phyloP scores from a whole-genome alignment of 2,329 filamentous ascomycete genomes.

The Periglandula ipomoeae region DNA sequence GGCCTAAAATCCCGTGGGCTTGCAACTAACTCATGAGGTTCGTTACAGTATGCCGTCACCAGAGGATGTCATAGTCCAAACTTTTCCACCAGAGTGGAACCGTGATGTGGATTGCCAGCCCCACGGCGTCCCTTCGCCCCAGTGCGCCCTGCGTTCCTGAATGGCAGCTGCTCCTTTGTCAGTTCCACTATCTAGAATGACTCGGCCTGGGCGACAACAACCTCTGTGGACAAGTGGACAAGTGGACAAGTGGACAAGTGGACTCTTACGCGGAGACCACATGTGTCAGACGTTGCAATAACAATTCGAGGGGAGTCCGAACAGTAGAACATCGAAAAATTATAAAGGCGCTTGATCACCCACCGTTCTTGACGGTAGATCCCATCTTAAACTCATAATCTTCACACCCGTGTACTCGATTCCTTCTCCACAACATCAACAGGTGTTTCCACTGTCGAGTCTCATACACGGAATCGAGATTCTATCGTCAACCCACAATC shows the following conservation, averaged over 20 bases:
- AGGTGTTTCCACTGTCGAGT: neutral
- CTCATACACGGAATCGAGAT: neutral
- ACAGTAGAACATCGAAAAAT: neutral
- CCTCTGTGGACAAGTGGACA: slow-evolving; percentile 4
- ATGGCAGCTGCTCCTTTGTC: neutral
- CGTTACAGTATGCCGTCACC: slow-evolving; percentile 7
- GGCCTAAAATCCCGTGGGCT: neutral
- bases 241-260: no score
- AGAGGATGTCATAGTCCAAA: slow-evolving; percentile 5
- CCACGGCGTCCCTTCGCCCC: neutral
- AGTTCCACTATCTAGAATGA: slow-evolving; percentile 5
- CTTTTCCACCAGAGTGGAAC: slow-evolving; percentile 12
- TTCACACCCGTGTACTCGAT: slow-evolving; percentile 1
- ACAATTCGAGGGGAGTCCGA: slow-evolving; percentile 3
- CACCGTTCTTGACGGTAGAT: slow-evolving; percentile 33
- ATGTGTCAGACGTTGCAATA: neutral
- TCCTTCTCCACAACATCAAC: slow-evolving; percentile 4
- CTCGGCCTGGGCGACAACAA: slow-evolving; percentile 1
- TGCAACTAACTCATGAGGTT: neutral
- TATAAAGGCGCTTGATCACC: slow-evolving; percentile 25
- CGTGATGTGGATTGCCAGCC: slow-evolving; percentile 12
- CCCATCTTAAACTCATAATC: slow-evolving; percentile 9
- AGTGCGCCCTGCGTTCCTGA: neutral
- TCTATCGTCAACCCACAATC: neutral
- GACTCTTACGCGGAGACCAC: slow-evolving; percentile 6